Evolutionary conservation across 371 early-diverging fungal genomes (phyloP).

Genomic region (Mortierella sp.): DNA sequence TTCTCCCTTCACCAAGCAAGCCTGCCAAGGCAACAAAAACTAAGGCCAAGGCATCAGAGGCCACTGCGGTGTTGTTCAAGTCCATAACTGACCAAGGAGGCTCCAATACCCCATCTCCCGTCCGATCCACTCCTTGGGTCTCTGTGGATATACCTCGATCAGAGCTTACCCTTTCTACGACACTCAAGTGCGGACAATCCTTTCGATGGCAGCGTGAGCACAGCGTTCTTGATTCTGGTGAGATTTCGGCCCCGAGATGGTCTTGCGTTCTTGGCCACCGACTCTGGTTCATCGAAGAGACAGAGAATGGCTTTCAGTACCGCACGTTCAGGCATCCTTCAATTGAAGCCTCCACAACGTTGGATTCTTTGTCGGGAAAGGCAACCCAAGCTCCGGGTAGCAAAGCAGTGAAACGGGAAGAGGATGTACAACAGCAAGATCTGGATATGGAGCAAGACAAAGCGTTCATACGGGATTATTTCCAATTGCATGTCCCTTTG

Average conservation of each 20-base stretch:
- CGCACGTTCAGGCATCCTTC: constrained; percentile 48
- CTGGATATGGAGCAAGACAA: constrained; percentile 13
- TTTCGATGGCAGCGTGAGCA: constrained; percentile 83
- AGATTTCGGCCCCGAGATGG: constrained; percentile 35
- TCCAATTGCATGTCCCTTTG: constrained; percentile 79
- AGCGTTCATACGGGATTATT: constrained; percentile 69
- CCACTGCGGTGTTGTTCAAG: background rate
- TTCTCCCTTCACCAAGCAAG: too few species aligned
- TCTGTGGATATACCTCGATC: constrained; percentile 67
- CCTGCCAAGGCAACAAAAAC: too few species aligned
- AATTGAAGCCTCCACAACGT: background rate
- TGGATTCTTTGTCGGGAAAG: constrained; percentile 12
- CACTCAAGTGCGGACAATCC: constrained; percentile 88
- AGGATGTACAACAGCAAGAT: constrained; percentile 4
- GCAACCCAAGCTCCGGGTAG: constrained; percentile 13
- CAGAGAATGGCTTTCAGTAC: constrained; percentile 31
- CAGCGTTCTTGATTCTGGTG: constrained; percentile 23
- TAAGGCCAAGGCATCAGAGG: background rate
- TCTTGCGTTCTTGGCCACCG: constrained; percentile 39
- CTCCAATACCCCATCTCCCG: constrained; percentile 3
- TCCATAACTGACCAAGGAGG: background rate
- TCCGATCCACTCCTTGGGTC: constrained; percentile 59
- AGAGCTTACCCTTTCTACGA: constrained; percentile 80
- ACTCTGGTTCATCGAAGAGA: constrained; percentile 31
- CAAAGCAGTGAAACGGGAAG: constrained; percentile 5